Evolutionary conservation across 148 eudicot species (phyloP).

Genomic region (Silene latifolia): DNA sequence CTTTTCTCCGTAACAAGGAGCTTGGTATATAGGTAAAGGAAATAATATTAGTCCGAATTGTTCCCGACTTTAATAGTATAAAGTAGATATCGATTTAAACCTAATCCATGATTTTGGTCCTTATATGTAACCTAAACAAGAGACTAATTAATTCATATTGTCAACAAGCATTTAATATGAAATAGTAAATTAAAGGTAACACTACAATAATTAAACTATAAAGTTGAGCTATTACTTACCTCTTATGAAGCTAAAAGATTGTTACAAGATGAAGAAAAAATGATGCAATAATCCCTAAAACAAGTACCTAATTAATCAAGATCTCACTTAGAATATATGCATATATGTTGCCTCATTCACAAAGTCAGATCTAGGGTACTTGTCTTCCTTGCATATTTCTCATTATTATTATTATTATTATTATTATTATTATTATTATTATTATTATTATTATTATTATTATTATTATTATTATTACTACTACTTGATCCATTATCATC

Average conservation of each 20-base stretch:
- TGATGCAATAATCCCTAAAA: slow-evolving; percentile 23
- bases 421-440: too few species aligned
- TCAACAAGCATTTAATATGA: background rate
- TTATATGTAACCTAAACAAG: background rate
- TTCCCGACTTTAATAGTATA: background rate
- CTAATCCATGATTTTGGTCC: background rate
- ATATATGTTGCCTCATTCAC: slow-evolving; percentile 34
- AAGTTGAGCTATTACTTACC: slow-evolving; percentile 14
- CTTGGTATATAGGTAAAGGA: too few species aligned
- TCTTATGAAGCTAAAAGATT: slow-evolving; percentile 9
- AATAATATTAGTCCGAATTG: background rate
- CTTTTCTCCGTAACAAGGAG: too few species aligned
- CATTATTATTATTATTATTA: slow-evolving; percentile 14
- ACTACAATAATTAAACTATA: background rate
- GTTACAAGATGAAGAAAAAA: slow-evolving; percentile 28
- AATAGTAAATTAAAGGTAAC: background rate
- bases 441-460: too few species aligned
- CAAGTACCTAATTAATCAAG: slow-evolving; percentile 76
- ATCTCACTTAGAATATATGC: slow-evolving; percentile 73
- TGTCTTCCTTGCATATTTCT: slow-evolving; percentile 35
- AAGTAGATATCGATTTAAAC: background rate
- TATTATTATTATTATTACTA: slow-evolving; percentile 4
- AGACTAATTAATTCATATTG: background rate
- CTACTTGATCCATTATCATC: background rate
- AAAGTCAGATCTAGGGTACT: slow-evolving; percentile 89